phyloP scores from a whole-genome alignment of 345 rosid species.

The Gossypium stocksii region DNA sequence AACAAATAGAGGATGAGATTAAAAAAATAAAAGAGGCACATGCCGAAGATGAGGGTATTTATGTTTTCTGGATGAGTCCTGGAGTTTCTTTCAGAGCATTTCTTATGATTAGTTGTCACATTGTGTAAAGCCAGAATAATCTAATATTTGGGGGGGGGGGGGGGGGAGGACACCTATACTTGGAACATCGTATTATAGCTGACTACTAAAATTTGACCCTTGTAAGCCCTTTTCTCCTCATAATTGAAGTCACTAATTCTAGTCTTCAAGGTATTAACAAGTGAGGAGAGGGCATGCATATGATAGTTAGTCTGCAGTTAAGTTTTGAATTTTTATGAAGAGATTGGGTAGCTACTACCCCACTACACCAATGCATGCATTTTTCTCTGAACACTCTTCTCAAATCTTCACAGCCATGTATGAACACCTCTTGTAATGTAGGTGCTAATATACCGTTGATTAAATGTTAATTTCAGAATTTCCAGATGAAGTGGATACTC shows the following conservation, averaged over 20 bases:
- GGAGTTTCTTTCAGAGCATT: background rate
- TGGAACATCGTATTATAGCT: background rate
- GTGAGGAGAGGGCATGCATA: background rate
- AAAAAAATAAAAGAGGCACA: conserved; percentile 76
- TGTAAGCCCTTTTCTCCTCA: background rate
- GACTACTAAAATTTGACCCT: background rate
- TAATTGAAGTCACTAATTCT: background rate
- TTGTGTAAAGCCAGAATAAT: background rate
- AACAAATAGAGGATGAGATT: conserved; percentile 76
- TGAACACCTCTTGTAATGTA: conserved; percentile 5
- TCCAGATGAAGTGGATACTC: conserved; percentile 95
- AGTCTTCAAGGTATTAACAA: background rate
- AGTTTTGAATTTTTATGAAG: background rate
- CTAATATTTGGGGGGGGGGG: background rate
- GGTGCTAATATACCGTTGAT: conserved; percentile 3
- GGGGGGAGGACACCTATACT: no score
- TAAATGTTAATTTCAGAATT: conserved; percentile 46
- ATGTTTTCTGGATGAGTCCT: conserved; percentile 13
- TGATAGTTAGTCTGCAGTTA: background rate
- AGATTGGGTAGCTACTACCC: background rate
- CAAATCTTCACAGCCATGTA: background rate
- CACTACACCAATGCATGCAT: background rate
- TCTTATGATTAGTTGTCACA: background rate
- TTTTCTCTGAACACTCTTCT: background rate
- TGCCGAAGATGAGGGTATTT: conserved; percentile 86